Base-by-base conservation (phyloP, 176 grass and related monocot species). In the Urochloa ruziziensis region DNA sequence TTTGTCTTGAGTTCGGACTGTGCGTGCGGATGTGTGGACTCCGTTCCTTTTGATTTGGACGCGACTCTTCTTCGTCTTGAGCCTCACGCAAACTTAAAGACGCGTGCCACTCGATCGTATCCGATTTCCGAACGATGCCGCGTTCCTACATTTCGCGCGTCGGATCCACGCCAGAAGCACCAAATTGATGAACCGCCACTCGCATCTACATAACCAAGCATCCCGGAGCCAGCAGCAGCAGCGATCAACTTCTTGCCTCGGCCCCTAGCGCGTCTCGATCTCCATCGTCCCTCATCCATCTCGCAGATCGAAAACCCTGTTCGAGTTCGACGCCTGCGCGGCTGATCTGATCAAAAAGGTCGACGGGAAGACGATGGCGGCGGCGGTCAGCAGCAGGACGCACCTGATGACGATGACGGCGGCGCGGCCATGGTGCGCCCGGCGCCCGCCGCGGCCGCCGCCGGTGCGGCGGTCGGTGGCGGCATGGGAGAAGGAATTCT, bases 401-500 rank as follows among this genome's bases (percentile, higher is more conserved):
- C 18, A 37, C 17, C 64, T 2, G 27, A 23, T 19, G 30, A 11
- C 17, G 48, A n/a, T 21, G 0, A 18, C 53, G 23, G 0, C 19
- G 0, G 48, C 19, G 72, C 72, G 70, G 0, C 72, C 30, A 2
- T 56, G 48, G 72, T 2, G 8, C 30, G 0, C 0, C 18, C 3
- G 72, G 48, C 61, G 77, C 1, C 60, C 60, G 1, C 77, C 77
- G 11, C 60, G 61, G 6, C 61, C 61, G 29, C 61, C 61, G 44
- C 43, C 61, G 12, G 13, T 25, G 9, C 36, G 80, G n/a, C 80
- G 52, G 0, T 82, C 67, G 5, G 27, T 82, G 34, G 80, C 80
- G 49, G 36, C 11, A 2, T 91, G 89, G 89, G 89, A 91, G 67
- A 78, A 72, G 58, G 81, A 66, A 3, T 91, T 88, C 49, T 88